Percentiles rank a stretch among this genome's conserved stretches.
phyloP scores from a whole-genome alignment of 2,329 filamentous ascomycete genomes.

The Leptographium lundbergii region DNA sequence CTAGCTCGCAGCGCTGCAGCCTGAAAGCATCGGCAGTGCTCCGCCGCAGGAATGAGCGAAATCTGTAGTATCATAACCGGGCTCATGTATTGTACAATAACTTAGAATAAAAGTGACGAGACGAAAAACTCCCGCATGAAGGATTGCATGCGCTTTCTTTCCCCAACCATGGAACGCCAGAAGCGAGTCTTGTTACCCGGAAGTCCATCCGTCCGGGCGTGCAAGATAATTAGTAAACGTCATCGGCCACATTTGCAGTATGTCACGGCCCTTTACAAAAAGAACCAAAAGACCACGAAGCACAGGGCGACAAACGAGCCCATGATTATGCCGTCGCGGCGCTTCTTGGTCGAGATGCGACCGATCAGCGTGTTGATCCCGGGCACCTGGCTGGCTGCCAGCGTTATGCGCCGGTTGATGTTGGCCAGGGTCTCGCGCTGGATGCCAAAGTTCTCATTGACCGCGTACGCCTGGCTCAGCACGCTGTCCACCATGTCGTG shows the following conservation, averaged over 20 bases:
- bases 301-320: constrained; percentile 85
- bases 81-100: neutral
- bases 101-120: neutral
- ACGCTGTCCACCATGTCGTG: constrained; percentile 84
- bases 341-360: constrained; percentile 87
- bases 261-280: constrained; percentile 35
- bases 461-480: constrained; percentile 88
- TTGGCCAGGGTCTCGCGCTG: constrained; percentile 81
- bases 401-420: constrained; percentile 82
- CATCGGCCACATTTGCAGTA: neutral
- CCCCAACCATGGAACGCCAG: neutral
- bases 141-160: neutral
- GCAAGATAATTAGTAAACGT: neutral
- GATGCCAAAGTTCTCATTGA: constrained; percentile 79
- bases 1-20: neutral
- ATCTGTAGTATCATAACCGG: neutral
- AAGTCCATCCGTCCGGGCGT: too few species aligned
- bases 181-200: neutral
- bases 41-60: neutral
- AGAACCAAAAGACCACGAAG: constrained; percentile 74
- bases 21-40: neutral
- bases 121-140: neutral
- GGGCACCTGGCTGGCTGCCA: constrained; percentile 81
- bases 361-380: constrained; percentile 86
- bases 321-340: constrained; percentile 88